A percentile compares a stretch with the other conserved stretches of the same genome.
Evolutionary conservation across 495 filamentous ascomycete species (phyloP).

Genomic region (Penicillium riverlandense): DNA sequence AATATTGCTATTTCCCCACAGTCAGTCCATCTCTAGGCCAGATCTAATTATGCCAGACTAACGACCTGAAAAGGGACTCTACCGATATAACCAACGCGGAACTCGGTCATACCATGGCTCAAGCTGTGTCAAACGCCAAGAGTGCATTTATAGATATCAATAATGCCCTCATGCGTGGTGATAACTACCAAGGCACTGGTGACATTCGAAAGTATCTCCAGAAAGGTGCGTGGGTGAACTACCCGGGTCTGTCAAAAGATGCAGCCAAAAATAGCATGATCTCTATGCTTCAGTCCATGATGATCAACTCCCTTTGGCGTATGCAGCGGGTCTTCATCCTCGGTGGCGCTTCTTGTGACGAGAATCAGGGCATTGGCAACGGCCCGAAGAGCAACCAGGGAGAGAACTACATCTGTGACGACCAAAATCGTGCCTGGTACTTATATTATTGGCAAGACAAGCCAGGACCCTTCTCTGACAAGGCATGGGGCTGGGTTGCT

Average conservation of each 20-base stretch:
- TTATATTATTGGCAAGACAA: conserved; percentile 21
- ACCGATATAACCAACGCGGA: conserved; percentile 13
- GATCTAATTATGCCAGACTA: too few species aligned
- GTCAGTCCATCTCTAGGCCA: too few species aligned
- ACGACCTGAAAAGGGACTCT: too few species aligned
- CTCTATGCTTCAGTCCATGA: conserved; percentile 11
- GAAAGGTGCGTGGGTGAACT: conserved; percentile 15
- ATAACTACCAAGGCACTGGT: conserved; percentile 9
- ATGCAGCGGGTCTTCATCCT: conserved; percentile 20
- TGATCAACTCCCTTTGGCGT: conserved; percentile 18
- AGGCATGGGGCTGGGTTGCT: conserved; percentile 20
- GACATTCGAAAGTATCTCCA: conserved; percentile 19
- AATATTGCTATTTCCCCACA: too few species aligned
- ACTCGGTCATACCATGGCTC: conserved; percentile 14
- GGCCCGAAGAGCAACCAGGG: conserved; percentile 6
- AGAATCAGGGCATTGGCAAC: conserved; percentile 17
- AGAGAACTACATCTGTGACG: conserved; percentile 7
- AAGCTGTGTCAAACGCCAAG: conserved; percentile 10
- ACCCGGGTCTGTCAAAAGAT: conserved; percentile 14
- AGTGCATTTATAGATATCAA: conserved; percentile 17
- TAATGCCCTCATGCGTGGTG: conserved; percentile 16
- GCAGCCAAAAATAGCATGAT: conserved; percentile 12
- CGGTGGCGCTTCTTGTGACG: conserved; percentile 19
- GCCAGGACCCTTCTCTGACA: conserved; percentile 6
- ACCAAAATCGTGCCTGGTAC: conserved; percentile 21